phyloP scores from a whole-genome alignment of 2,329 filamentous ascomycete species.

The Neofusicoccum ribis region DNA sequence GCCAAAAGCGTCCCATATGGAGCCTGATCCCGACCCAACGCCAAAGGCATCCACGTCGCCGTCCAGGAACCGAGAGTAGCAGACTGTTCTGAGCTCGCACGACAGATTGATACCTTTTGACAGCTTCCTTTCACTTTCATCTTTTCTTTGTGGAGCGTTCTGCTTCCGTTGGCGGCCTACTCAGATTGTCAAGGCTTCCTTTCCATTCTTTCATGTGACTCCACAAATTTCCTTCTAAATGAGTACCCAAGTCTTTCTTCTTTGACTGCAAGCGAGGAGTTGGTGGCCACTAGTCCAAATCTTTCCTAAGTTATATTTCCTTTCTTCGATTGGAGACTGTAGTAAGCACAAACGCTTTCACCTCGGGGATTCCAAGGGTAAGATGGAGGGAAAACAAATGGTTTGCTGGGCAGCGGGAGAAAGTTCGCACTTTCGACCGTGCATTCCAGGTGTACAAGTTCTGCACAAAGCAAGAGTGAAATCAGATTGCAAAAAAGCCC shows the following conservation, averaged over 20 bases:
- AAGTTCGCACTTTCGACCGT: not conserved
- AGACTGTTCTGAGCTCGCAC: not conserved
- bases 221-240: not conserved
- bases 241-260: constrained; percentile 3
- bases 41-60: constrained; percentile 33
- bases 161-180: not conserved
- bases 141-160: constrained; percentile 9
- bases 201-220: not conserved
- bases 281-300: constrained; percentile 8
- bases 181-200: constrained; percentile 11
- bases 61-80: not conserved
- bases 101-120: constrained; percentile 18
- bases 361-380: not conserved
- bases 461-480: constrained; percentile 8
- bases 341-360: not conserved
- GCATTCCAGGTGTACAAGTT: constrained; percentile 8
- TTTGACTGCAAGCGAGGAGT: constrained; percentile 13
- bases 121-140: not conserved
- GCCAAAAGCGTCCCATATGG: constrained; percentile 37
- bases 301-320: not conserved
- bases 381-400: not conserved
- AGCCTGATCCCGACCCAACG: constrained; percentile 45
- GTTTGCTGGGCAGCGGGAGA: not conserved
- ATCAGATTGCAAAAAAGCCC: constrained; percentile 11
- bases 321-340: constrained; percentile 2